phyloP scores from a whole-genome alignment of 1,284 basidiomycete species.

The Ceratorhiza oryzae-sativae region DNA sequence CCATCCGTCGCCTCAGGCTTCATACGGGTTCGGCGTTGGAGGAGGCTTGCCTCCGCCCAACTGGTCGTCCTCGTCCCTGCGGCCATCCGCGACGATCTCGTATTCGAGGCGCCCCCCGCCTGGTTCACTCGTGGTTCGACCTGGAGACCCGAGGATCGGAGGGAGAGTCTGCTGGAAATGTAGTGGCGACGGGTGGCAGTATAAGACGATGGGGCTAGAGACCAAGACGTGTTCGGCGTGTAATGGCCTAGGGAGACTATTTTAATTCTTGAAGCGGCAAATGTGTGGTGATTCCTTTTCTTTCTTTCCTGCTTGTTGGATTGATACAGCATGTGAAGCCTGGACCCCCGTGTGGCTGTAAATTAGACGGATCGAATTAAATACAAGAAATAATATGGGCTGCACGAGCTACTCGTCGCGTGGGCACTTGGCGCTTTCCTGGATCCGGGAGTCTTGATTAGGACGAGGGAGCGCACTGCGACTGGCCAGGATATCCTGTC shows the following conservation, averaged over 20 bases:
- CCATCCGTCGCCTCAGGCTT: slow-evolving; percentile 1
- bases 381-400: no score
- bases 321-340: no score
- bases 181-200: slow-evolving; percentile 61
- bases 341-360: no score
- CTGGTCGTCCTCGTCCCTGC: slow-evolving; percentile 41
- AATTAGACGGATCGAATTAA: no score
- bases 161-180: slow-evolving; percentile 71
- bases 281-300: no score
- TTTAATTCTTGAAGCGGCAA: slow-evolving; percentile 42
- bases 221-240: slow-evolving; percentile 59
- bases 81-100: slow-evolving; percentile 6
- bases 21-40: background rate
- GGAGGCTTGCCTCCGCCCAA: slow-evolving; percentile 43
- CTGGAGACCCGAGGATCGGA: slow-evolving; percentile 75
- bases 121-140: slow-evolving; percentile 58
- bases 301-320: no score
- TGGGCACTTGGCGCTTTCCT: no score
- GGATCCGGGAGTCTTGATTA: no score
- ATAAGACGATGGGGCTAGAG: slow-evolving; percentile 63
- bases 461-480: no score
- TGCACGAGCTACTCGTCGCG: no score
- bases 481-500: no score
- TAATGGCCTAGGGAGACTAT: slow-evolving; percentile 66
- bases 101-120: slow-evolving; percentile 49